Percentiles rank a stretch among this genome's conserved stretches.
Conservation (phyloP, 768 basidiomycete species). For the Tubosaeta sp. region DNA sequence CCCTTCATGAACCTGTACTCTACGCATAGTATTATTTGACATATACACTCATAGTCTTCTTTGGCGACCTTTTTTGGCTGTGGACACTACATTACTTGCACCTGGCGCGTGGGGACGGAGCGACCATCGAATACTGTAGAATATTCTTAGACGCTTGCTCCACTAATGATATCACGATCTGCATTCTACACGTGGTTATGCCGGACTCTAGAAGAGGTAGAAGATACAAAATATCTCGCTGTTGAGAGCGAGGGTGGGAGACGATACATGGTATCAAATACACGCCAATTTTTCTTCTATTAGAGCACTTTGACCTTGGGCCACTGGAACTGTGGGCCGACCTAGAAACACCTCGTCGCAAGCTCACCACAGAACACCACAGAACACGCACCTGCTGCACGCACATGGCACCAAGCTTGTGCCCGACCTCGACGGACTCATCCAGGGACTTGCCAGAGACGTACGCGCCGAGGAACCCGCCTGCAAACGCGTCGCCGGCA, state of each 20-base stretch:
- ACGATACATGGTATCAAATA: constrained; percentile 2
- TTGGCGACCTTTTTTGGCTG: constrained; percentile 7
- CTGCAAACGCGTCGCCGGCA: constrained; percentile 96
- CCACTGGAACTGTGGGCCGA: constrained; percentile 55
- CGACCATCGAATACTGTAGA: constrained; percentile 14
- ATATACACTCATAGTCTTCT: constrained; percentile 18
- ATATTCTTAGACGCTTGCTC: constrained; percentile 8
- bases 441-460: constrained; percentile 74
- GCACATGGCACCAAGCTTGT: constrained; percentile 82
- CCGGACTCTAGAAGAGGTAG: constrained; percentile 31
- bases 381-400: constrained; percentile 62
- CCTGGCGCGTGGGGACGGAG: constrained; percentile 12
- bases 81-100: constrained; percentile 25
- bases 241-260: constrained; percentile 35
- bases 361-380: not conserved
- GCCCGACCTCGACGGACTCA: constrained; percentile 79
- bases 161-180: constrained; percentile 20
- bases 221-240: constrained; percentile 29
- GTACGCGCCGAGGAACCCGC: constrained; percentile 87
- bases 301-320: constrained; percentile 50
- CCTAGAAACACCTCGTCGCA: constrained; percentile 25
- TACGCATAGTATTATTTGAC: constrained; percentile 21
- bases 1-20: constrained; percentile 40
- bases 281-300: not conserved
- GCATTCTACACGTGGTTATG: not conserved